Evolutionary conservation across 768 basidiomycete genomes (phyloP), one percentile per base, ranked within the genome.

Genomic region (Naganishia kalamii): DNA sequence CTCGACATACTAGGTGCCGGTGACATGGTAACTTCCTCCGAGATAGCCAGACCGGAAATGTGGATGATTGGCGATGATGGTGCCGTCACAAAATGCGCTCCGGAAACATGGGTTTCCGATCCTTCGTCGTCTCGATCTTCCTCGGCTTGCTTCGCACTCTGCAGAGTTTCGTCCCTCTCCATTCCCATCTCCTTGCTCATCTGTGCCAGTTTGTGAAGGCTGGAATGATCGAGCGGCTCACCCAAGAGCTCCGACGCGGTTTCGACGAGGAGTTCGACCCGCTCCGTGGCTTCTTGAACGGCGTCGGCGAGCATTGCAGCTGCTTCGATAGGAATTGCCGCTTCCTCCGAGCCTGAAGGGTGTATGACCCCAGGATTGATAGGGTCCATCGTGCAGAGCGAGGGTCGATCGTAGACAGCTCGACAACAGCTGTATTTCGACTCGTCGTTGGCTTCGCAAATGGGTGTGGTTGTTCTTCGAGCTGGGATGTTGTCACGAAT

Each of bases 151-250:
- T 21, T n/a, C 21, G 8, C 46, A 21, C 46, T 47, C n/a, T 47
- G 46, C 13, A 19, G n/a, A 5, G 10, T 7, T 11, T 12, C 23
- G 21, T 57, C 54, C 54, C 25, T 12, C 30, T 40, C 35, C 8
- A 57, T 13, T 23, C 21, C 50, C 17, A n/a, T 17, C 21, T 41
- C 54, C 30, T 57, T 57, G 21, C 54, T 57, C 54, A 57, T 37
- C 35, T 57, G 54, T 2, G 54, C 54, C 54, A 57, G 37, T 25
- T 57, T 57, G 54, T 37, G 17, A 25, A 57, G 54, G 40, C 54
- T 57, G 17, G 54, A 57, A 37, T 57, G 21, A 27, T 57, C 54
- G n/a, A 57, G 37, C 25, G 54, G 21, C 40, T 35, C 32, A 12
- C 54, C 54, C 0, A 57, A n/a, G 15, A 57, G 37, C 4, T 57